Percentiles rank a stretch among this genome's conserved stretches.
Conservation (phyloP, 805 yeast genomes). For the Starmerella bacillaris region DNA sequence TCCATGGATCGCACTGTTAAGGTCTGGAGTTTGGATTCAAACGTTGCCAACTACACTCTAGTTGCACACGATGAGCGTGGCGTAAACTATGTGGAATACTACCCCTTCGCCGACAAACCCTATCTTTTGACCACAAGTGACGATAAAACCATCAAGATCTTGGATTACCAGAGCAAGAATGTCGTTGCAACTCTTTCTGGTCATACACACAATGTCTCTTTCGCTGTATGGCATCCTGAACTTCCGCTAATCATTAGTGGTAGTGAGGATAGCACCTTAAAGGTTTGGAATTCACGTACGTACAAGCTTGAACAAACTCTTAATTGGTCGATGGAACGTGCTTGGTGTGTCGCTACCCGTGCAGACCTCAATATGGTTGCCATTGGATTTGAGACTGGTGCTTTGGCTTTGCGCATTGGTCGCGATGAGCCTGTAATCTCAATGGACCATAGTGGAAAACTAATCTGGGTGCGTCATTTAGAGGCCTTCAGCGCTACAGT, state of each 20-base stretch:
- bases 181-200: slow-evolving; percentile 90
- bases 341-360: slow-evolving; percentile 80
- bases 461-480: slow-evolving; percentile 77
- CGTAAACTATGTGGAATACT: slow-evolving; percentile 89
- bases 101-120: slow-evolving; percentile 95
- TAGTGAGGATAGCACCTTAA: slow-evolving; percentile 86
- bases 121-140: slow-evolving; percentile 82
- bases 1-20: slow-evolving; percentile 92
- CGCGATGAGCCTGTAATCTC: slow-evolving; percentile 86
- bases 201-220: slow-evolving; percentile 83
- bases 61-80: slow-evolving; percentile 84
- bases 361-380: slow-evolving; percentile 65
- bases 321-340: slow-evolving; percentile 82
- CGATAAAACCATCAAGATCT: slow-evolving; percentile 70
- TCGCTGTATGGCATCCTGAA: slow-evolving; percentile 96
- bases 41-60: slow-evolving; percentile 77
- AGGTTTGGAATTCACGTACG: slow-evolving; percentile 88
- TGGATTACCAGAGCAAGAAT: slow-evolving; percentile 96
- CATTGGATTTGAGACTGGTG: slow-evolving; percentile 89
- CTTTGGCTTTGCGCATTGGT: slow-evolving; percentile 73
- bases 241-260: slow-evolving; percentile 89
- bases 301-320: slow-evolving; percentile 84
- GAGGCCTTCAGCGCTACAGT: slow-evolving; percentile 76
- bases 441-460: slow-evolving; percentile 82
- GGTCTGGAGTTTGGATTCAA: slow-evolving; percentile 84